A percentile compares a stretch with the other conserved stretches of the same genome.
Conservation (phyloP, 2,329 filamentous ascomycete species). For the Pyrenochaeta sp. region DNA sequence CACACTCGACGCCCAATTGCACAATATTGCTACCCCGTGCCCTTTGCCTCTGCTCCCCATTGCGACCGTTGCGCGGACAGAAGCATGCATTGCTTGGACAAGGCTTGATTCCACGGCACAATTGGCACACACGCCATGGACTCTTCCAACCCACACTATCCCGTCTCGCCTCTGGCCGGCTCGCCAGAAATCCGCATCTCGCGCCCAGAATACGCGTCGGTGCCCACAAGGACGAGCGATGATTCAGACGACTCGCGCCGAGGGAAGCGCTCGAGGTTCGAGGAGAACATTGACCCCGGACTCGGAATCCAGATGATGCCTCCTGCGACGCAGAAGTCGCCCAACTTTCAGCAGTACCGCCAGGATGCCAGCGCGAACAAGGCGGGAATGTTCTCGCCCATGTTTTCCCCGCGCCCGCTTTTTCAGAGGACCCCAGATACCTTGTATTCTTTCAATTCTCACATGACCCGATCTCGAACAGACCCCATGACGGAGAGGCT, state of each 20-base stretch:
- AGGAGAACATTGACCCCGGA: conserved; percentile 27
- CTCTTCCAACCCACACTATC: conserved; percentile 5
- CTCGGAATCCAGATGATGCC: conserved; percentile 37
- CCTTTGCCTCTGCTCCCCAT: neutral
- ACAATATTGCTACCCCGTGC: neutral
- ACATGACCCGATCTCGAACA: conserved; percentile 30
- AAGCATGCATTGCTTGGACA: neutral
- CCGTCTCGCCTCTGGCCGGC: conserved; percentile 19
- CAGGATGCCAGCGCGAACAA: conserved; percentile 20
- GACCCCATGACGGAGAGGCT: conserved; percentile 41
- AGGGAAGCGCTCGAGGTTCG: conserved; percentile 24
- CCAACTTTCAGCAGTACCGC: conserved; percentile 26
- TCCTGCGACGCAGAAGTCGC: conserved; percentile 29
- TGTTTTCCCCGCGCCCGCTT: conserved; percentile 18
- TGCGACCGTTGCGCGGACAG: no score
- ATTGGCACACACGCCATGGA: conserved; percentile 12
- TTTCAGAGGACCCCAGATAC: conserved; percentile 31
- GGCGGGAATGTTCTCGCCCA: conserved; percentile 24
- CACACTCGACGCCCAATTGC: neutral
- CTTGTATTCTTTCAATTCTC: conserved; percentile 25
- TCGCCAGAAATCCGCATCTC: conserved; percentile 26
- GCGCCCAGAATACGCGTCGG: conserved; percentile 21
- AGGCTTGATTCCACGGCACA: neutral
- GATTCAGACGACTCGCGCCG: conserved; percentile 13
- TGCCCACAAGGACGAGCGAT: conserved; percentile 25